These are phyloP conservation scores for Cyberlindnera maritima DNA, from an alignment of 805 yeast genomes.

Conservation along the genomic window DNA sequence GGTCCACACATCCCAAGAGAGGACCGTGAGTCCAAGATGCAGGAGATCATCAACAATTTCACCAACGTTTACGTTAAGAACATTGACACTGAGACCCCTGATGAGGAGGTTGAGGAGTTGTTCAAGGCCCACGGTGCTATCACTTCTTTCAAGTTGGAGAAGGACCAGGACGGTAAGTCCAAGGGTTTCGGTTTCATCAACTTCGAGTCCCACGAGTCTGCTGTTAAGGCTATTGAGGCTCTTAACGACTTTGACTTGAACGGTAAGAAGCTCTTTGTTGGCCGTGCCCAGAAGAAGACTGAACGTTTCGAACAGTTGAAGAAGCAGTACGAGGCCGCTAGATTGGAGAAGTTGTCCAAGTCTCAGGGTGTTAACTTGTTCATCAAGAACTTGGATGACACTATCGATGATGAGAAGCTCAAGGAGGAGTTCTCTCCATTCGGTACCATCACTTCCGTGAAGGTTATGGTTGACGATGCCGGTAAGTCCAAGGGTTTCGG, in stretches of 20 bases:
- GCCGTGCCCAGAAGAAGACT: slow-evolving; percentile 98
- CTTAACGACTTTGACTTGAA: slow-evolving; percentile 83
- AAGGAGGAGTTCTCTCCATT: slow-evolving; percentile 89
- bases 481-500: slow-evolving; percentile 99
- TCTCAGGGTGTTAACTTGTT: slow-evolving; percentile 98
- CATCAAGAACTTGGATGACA: slow-evolving; percentile 93
- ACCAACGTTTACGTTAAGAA: slow-evolving; percentile 96
- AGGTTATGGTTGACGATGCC: slow-evolving; percentile 90
- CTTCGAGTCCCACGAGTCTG: slow-evolving; percentile 83
- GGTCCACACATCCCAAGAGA: slow-evolving; percentile 90
- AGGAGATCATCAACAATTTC: slow-evolving; percentile 86
- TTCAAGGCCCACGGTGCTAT: slow-evolving; percentile 74
- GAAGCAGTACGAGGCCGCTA: slow-evolving; percentile 88
- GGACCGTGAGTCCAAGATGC: slow-evolving; percentile 92
- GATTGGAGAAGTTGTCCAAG: slow-evolving; percentile 87
- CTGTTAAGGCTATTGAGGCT: slow-evolving; percentile 87
- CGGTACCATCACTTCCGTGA: slow-evolving; percentile 94
- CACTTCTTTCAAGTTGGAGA: slow-evolving; percentile 78
- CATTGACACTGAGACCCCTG: slow-evolving; percentile 67
- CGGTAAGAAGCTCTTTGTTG: slow-evolving; percentile 88
- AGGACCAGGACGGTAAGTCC: slow-evolving; percentile 82
- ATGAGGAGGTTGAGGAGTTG: slow-evolving; percentile 66
- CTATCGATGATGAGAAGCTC: slow-evolving; percentile 86
- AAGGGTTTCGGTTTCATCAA: slow-evolving; percentile 96
- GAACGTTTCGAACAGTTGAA: slow-evolving; percentile 96